phyloP scores from a whole-genome alignment of 768 basidiomycete genomes.

The Suillus clintonianus region DNA sequence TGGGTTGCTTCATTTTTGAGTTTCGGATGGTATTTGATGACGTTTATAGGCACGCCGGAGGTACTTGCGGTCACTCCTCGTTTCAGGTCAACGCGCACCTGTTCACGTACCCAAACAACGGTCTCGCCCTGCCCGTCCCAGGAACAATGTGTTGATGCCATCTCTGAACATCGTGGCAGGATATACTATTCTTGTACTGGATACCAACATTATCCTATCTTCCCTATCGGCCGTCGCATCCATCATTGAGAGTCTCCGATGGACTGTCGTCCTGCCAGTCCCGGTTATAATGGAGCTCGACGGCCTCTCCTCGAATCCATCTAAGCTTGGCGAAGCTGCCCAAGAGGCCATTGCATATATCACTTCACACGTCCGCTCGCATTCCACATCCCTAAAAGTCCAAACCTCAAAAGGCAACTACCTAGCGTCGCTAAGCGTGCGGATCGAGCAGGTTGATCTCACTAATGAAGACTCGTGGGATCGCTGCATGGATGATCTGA shows the following conservation, averaged over 20 bases:
- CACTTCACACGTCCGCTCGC: slow-evolving; percentile 71
- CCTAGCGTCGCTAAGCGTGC: slow-evolving; percentile 75
- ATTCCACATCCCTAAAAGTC: slow-evolving; percentile 81
- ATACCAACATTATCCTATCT: slow-evolving; percentile 92
- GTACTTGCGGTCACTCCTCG: slow-evolving; percentile 71
- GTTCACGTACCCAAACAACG: slow-evolving; percentile 29
- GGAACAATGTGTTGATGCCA: slow-evolving; percentile 36
- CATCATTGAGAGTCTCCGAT: slow-evolving; percentile 76
- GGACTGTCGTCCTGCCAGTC: slow-evolving; percentile 90
- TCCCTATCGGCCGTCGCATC: slow-evolving; percentile 72
- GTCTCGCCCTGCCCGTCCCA: slow-evolving; percentile 27
- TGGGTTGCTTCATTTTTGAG: slow-evolving; percentile 29
- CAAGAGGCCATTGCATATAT: slow-evolving; percentile 74
- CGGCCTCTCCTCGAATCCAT: slow-evolving; percentile 69
- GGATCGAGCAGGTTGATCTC: slow-evolving; percentile 84
- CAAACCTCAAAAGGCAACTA: slow-evolving; percentile 97
- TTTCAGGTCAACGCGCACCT: slow-evolving; percentile 39
- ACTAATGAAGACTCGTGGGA: slow-evolving; percentile 49
- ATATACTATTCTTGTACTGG: slow-evolving; percentile 88
- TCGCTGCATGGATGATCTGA: slow-evolving; percentile 92
- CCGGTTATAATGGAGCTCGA: slow-evolving; percentile 98
- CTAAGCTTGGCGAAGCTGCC: slow-evolving; percentile 75
- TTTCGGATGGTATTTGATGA: slow-evolving; percentile 10
- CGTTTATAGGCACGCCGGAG: slow-evolving; percentile 64
- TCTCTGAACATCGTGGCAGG: slow-evolving; percentile 70